A percentile compares a stretch with the other conserved stretches of the same genome.
Conservation (phyloP, 2,329 filamentous ascomycete species). For the Colletotrichum agaves region DNA sequence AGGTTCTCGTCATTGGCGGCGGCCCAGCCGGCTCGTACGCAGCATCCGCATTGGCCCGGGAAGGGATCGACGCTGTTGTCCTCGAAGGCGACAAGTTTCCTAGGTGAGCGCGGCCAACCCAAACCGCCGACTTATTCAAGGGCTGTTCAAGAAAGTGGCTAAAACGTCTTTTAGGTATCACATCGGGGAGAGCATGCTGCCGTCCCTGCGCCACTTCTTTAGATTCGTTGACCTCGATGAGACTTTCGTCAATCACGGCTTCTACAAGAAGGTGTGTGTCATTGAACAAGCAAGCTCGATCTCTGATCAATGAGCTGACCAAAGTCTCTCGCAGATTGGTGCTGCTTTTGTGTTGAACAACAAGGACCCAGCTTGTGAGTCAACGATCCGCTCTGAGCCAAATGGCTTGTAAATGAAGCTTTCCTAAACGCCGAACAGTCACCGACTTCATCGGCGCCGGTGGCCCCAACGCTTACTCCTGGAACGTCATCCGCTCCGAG, state of each 20-base stretch:
- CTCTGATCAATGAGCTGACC: too few relatives aligned
- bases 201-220: conserved; percentile 54
- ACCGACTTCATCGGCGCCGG: conserved; percentile 52
- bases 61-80: conserved; percentile 56
- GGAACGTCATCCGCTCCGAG: conserved; percentile 60
- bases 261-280: conserved; percentile 50
- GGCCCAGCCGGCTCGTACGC: conserved; percentile 59
- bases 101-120: conserved; percentile 41
- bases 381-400: too few relatives aligned
- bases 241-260: conserved; percentile 53
- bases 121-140: neutral
- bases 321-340: neutral
- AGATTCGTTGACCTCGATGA: conserved; percentile 56
- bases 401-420: too few relatives aligned
- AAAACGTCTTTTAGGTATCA: conserved; percentile 46
- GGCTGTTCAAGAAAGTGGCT: neutral
- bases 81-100: conserved; percentile 57
- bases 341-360: neutral
- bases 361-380: neutral
- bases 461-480: conserved; percentile 53
- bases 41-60: conserved; percentile 54
- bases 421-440: neutral
- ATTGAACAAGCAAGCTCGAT: neutral
- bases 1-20: conserved; percentile 56
- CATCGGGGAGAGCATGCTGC: conserved; percentile 51